Base-by-base conservation (phyloP, 2,329 filamentous ascomycete genomes). In the Chaetomium strumarium region DNA sequence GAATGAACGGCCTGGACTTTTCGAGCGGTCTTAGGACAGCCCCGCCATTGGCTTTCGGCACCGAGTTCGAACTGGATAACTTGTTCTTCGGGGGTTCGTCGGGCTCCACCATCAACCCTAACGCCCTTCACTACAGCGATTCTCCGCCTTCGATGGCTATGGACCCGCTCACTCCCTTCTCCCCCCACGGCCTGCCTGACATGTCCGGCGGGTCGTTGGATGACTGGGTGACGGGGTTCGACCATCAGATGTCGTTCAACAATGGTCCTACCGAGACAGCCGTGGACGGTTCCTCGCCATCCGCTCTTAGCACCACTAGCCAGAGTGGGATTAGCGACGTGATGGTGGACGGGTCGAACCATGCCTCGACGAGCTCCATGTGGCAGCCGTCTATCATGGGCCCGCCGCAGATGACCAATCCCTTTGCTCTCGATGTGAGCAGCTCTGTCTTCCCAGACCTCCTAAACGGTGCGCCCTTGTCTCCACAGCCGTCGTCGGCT, bases 301-400 rank as follows among this genome's bases (percentile, higher is more conserved):
- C 93, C 9, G 90, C 90, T 43, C 92, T 97, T 68, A 97, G 92
- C 73, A 95, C 89, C 40, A 89, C 88, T 54, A 97, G 91, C 70
- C 91, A 95, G 65, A 92, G 88, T 67, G 88, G 86, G 46, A 88
- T 91, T 68, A 95, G 89, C 70, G 93, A 97, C 67, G 83, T 90
- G 55, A 90, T 96, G 85, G 76, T 93, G 53, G 90, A 96, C 68
- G 89, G 88, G 55, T 82, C 81, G 36, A 86, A 84, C 67, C 85
- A 85, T 68, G 71, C 74, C 2, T 73, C 74, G 4, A 73, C 77
- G 46, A 74, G 76, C 60, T 78, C 80, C 46, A 82, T 87, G 73
- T 90, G 86, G 84, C 81, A 86, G 63, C 77, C 80, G 46, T 77
- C 82, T 37, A 75, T 90, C 63, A 84, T 88, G 70, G 78, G 80